Conservation (phyloP, 1,139 yeast species). For the Geotrichum macrosporum region DNA sequence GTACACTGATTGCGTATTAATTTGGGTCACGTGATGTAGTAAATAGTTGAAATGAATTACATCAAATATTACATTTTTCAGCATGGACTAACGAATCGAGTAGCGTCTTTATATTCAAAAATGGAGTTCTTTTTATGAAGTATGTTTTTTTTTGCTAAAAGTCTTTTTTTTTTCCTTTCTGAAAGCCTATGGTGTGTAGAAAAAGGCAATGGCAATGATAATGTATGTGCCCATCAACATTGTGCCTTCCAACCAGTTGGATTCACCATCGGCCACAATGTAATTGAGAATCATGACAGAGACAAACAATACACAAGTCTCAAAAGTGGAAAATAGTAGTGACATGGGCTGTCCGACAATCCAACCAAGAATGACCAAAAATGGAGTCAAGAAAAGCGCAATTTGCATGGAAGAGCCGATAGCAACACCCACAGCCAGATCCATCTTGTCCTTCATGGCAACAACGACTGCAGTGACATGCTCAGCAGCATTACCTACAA, state of each 20-base stretch:
- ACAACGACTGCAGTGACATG: slow-evolving; percentile 95
- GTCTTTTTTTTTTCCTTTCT: background rate
- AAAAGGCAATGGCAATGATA: slow-evolving; percentile 84
- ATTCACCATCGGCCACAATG: slow-evolving; percentile 86
- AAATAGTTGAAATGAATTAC: too few relatives aligned
- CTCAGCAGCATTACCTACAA: slow-evolving; percentile 98
- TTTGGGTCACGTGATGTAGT: too few relatives aligned
- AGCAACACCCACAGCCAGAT: slow-evolving; percentile 93
- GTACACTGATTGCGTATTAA: too few relatives aligned
- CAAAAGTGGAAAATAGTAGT: slow-evolving; percentile 84
- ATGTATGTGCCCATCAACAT: slow-evolving; percentile 83
- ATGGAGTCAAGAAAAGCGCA: slow-evolving; percentile 90
- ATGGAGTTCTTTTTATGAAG: too few relatives aligned
- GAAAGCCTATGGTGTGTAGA: slow-evolving; percentile 11
- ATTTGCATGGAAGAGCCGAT: slow-evolving; percentile 96
- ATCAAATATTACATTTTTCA: too few relatives aligned
- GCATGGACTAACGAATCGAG: too few relatives aligned
- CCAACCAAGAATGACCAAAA: slow-evolving; percentile 94
- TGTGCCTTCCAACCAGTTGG: slow-evolving; percentile 95
- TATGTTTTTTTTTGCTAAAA: background rate
- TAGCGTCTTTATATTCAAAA: background rate
- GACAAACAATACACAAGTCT: slow-evolving; percentile 83
- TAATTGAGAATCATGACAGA: slow-evolving; percentile 85
- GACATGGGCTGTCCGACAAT: slow-evolving; percentile 85
- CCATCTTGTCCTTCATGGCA: slow-evolving; percentile 96